Percentiles rank a stretch among this genome's conserved stretches.
These are phyloP conservation scores for Collybiopsis luxurians DNA, from an alignment of 768 basidiomycete genomes.

Conservation along the genomic window DNA sequence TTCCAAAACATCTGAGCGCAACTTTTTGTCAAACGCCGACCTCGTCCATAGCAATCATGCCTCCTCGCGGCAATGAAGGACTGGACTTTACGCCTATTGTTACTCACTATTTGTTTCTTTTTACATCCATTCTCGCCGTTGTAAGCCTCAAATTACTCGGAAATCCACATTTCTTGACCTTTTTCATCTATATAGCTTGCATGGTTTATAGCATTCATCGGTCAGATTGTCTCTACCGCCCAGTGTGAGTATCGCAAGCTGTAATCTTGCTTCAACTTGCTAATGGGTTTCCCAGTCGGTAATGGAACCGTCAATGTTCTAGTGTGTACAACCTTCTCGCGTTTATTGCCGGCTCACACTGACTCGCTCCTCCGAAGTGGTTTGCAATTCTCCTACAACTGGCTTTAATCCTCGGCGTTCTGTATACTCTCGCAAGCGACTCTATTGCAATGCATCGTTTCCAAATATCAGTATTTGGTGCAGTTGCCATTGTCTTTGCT, in stretches of 20 bases:
- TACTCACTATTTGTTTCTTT: constrained; percentile 88
- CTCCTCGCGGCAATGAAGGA: constrained; percentile 59
- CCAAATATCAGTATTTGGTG: constrained; percentile 87
- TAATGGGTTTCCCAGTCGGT: constrained; percentile 26
- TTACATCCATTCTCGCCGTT: constrained; percentile 78
- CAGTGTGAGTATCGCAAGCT: constrained; percentile 31
- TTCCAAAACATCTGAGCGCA: too few relatives aligned
- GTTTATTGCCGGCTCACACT: too few relatives aligned
- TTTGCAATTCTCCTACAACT: constrained; percentile 82
- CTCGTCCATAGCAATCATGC: constrained; percentile 30
- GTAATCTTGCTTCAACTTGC: background rate
- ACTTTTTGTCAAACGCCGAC: background rate
- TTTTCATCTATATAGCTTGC: constrained; percentile 44
- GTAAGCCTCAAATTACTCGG: constrained; percentile 41
- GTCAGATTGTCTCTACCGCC: constrained; percentile 64
- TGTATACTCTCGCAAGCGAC: constrained; percentile 82
- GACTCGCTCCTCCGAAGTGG: constrained; percentile 39
- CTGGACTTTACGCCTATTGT: constrained; percentile 87
- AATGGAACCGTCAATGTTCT: constrained; percentile 53
- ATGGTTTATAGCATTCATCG: constrained; percentile 79
- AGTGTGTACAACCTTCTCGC: too few relatives aligned
- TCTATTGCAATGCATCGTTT: constrained; percentile 90
- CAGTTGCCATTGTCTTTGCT: constrained; percentile 85
- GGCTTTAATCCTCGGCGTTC: constrained; percentile 66
- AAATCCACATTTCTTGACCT: constrained; percentile 31